Evolutionary conservation across 495 filamentous ascomycete genomes (phyloP).

Genomic region (Cairneyella variabilis): DNA sequence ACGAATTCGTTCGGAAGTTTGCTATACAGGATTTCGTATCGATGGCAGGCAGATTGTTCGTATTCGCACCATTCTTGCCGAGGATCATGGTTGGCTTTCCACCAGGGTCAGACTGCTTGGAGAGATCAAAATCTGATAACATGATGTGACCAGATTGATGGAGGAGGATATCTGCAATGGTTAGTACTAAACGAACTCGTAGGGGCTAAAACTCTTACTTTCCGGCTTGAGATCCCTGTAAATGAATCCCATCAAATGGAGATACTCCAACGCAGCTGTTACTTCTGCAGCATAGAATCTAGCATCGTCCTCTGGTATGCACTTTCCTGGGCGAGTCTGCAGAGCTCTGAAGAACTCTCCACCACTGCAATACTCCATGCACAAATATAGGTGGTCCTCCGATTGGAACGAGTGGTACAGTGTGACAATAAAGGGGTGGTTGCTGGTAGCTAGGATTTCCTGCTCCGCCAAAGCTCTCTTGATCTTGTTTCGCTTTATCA

Average conservation of each 20-base stretch:
- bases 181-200: conserved; percentile 6
- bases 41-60: conserved; percentile 83
- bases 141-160: conserved; percentile 99
- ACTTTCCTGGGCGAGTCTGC: conserved; percentile 95
- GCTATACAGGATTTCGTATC: conserved; percentile 98
- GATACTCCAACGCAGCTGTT: conserved; percentile 94
- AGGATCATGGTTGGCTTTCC: conserved; percentile 97
- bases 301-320: conserved; percentile 93
- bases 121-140: conserved; percentile 98
- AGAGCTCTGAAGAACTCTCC: conserved; percentile 97
- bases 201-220: conserved; percentile 55
- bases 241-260: conserved; percentile 99
- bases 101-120: conserved; percentile 94
- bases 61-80: conserved; percentile 75
- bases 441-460: conserved; percentile 96
- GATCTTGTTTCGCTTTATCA: conserved; percentile 99
- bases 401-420: conserved; percentile 99
- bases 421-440: conserved; percentile 98
- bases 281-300: conserved; percentile 97
- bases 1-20: conserved; percentile 97
- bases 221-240: conserved; percentile 98
- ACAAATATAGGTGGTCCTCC: conserved; percentile 95
- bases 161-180: conserved; percentile 76
- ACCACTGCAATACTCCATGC: conserved; percentile 99
- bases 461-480: conserved; percentile 97